These are phyloP conservation scores for Fusarium anguioides DNA, from an alignment of 2,329 filamentous ascomycete species.

Conservation along the genomic window DNA sequence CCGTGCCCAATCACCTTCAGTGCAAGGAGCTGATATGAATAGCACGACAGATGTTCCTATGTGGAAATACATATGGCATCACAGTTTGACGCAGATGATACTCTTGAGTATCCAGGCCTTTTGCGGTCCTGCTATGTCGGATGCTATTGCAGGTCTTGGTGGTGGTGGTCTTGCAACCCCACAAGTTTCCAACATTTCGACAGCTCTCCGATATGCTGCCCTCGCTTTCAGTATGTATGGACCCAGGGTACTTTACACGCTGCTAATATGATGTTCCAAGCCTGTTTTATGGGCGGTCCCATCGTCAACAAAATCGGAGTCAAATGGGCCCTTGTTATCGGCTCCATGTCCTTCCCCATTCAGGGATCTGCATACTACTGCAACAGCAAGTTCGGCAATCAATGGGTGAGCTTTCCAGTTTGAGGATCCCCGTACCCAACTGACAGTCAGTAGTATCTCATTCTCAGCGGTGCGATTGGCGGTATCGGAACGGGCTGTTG, in stretches of 20 bases:
- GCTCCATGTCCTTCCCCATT: neutral
- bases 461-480: neutral
- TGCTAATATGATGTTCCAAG: neutral
- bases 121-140: conserved; percentile 15
- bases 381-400: conserved; percentile 15
- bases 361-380: conserved; percentile 15
- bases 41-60: neutral
- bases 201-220: conserved; percentile 3
- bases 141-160: conserved; percentile 13
- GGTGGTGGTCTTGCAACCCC: conserved; percentile 20
- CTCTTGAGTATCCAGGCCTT: conserved; percentile 13
- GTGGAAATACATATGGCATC: conserved; percentile 20
- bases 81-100: conserved; percentile 22
- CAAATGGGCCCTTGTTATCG: conserved; percentile 14
- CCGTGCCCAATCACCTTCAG: neutral
- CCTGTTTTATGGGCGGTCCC: conserved; percentile 18
- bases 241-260: rapidly evolving
- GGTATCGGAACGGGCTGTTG: conserved; percentile 56
- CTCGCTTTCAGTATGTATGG: conserved; percentile 3
- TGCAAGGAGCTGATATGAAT: neutral
- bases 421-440: rapidly evolving
- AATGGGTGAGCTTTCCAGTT: neutral
- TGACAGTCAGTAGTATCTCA: neutral
- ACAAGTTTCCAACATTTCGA: conserved; percentile 9
- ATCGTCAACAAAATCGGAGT: conserved; percentile 16